phyloP scores from a whole-genome alignment of 2,329 filamentous ascomycete species.

The Cercospora beticola region DNA sequence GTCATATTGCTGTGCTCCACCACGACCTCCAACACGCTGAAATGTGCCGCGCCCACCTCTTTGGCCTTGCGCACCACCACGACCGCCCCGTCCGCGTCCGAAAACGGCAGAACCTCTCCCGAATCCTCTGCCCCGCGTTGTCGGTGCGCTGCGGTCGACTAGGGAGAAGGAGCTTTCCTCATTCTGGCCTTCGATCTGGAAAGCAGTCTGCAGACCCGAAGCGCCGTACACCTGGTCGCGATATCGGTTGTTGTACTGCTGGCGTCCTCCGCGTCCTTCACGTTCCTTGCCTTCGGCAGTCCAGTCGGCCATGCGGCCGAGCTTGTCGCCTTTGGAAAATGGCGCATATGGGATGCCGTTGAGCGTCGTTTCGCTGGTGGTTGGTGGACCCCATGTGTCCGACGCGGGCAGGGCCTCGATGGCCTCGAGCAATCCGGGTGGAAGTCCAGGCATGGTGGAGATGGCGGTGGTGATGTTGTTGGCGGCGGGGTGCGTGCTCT shows the following conservation, averaged over 20 bases:
- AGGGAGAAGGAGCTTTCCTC: conserved; percentile 98
- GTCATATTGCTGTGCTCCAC: conserved; percentile 71
- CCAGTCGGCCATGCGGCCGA: conserved; percentile 99
- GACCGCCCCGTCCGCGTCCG: conserved; percentile 66
- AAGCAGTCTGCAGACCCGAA: conserved; percentile 70
- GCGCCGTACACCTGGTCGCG: conserved; percentile 97
- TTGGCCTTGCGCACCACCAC: conserved; percentile 66
- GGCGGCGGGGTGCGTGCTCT: background rate
- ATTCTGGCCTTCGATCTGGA: conserved; percentile 80
- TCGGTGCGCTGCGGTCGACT: conserved; percentile 89
- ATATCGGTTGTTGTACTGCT: conserved; percentile 90
- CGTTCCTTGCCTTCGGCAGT: conserved; percentile 79
- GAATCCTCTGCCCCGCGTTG: conserved; percentile 77
- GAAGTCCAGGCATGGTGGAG: conserved; percentile 11
- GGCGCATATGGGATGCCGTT: conserved; percentile 96
- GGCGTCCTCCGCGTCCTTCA: conserved; percentile 71
- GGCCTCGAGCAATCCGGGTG: conserved; percentile 44
- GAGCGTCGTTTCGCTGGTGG: conserved; percentile 81
- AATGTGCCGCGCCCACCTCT: conserved; percentile 70
- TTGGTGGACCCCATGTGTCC: conserved; percentile 75
- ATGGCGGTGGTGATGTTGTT: background rate
- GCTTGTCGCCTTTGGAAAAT: conserved; percentile 97
- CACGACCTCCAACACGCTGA: conserved; percentile 67
- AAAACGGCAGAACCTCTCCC: conserved; percentile 86
- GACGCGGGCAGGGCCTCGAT: conserved; percentile 48